Conservation (phyloP, 1,284 basidiomycete genomes). For the Meripilus lineatus region DNA sequence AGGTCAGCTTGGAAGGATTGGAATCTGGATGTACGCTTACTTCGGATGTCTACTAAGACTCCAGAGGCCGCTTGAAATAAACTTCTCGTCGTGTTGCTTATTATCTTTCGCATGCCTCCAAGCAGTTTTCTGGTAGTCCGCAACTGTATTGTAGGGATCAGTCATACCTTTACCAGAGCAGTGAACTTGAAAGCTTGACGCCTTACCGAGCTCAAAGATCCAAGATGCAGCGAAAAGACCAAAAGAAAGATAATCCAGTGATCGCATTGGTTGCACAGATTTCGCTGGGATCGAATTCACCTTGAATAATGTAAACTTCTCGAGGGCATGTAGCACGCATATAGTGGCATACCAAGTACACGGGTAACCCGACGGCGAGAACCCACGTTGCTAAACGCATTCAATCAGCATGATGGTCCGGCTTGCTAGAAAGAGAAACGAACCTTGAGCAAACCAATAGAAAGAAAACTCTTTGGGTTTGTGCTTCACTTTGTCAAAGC, state of each 20-base stretch:
- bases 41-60: slow-evolving; percentile 72
- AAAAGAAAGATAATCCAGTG: slow-evolving; percentile 54
- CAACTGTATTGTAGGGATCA: slow-evolving; percentile 28
- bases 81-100: slow-evolving; percentile 71
- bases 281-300: slow-evolving; percentile 57
- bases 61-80: slow-evolving; percentile 74
- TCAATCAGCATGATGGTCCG: slow-evolving; percentile 7
- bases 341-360: slow-evolving; percentile 44
- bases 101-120: slow-evolving; percentile 64
- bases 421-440: slow-evolving; percentile 3
- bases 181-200: neutral
- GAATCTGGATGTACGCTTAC: slow-evolving; percentile 33
- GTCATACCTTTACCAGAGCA: neutral
- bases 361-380: slow-evolving; percentile 61
- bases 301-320: slow-evolving; percentile 24
- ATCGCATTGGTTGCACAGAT: slow-evolving; percentile 52
- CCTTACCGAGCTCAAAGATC: slow-evolving; percentile 46
- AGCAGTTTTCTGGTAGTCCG: slow-evolving; percentile 66
- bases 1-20: slow-evolving; percentile 2
- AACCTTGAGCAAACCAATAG: slow-evolving; percentile 71
- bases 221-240: slow-evolving; percentile 58
- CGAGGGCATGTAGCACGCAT: neutral
- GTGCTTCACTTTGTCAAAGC: slow-evolving; percentile 69
- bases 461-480: slow-evolving; percentile 53
- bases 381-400: slow-evolving; percentile 58